Base-by-base conservation (phyloP, 176 grass and related monocot species). In the Cenchrus americanus region DNA sequence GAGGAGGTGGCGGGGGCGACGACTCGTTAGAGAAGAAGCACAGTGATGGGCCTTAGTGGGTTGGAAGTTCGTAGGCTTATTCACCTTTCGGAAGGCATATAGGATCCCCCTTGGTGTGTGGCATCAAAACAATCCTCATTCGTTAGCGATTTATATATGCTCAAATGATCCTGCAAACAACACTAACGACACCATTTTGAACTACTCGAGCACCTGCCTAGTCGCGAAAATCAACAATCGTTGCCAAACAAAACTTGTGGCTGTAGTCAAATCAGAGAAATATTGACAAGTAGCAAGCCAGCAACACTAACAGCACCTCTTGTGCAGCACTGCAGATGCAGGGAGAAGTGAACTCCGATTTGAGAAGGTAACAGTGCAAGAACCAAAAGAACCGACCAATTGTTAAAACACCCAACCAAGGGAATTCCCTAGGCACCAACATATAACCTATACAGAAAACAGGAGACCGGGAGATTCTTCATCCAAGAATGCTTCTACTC, bases 401-500 rank as follows among this genome's bases (percentile, higher is more conserved):
- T 53, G 62, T 73, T 44, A 83, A 54, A 54, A 67, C 62, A 83
- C 62, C 62, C 30, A 75, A 78, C 54, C 53, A 9, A 68, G 78
- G n/a, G 52, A 83, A 74, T 77, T 79, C 68, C 84, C 27, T 78
- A 73, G 42, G 48, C 55, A 50, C 30, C 47, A 78, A 67, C 65
- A 88, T 58, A 82, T 44, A 78, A 69, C 71, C 86, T 85, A 73
- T 75, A 85, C 82, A 86, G 78, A 73, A n/a, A 81, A 63, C 70
- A 76, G 58, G 72, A 69, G 32, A 84, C 46, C 22, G 54, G 53
- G 75, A 75, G 24, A 23, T 80, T 46, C 42, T 15, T 69, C 69
- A 64, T 80, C 68, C 69, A 91, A 80, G 62, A 84, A 77, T 86
- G 78, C 73, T 84, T 84, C 75, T 70, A 70, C 85, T 91, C 34